These are phyloP conservation scores for Amorphotheca resinae DNA, from an alignment of 495 filamentous ascomycete species.

Conservation along the genomic window DNA sequence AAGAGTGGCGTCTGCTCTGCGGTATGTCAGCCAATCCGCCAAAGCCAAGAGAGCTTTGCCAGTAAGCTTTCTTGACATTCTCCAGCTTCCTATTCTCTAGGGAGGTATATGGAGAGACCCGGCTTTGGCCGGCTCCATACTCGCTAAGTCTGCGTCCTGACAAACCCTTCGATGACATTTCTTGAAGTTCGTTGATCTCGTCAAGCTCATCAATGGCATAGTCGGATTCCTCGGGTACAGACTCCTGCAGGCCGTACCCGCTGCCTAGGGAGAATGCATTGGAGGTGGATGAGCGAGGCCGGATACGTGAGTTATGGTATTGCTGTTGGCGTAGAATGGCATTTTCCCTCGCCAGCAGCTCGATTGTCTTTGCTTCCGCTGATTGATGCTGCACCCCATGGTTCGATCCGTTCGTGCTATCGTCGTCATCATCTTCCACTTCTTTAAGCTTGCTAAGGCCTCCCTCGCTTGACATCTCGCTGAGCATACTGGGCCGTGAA, in stretches of 20 bases:
- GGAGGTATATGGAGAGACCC: constrained; percentile 41
- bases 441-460: constrained; percentile 69
- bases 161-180: constrained; percentile 39
- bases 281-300: constrained; percentile 49
- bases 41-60: constrained; percentile 81
- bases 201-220: constrained; percentile 59
- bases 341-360: constrained; percentile 62
- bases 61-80: constrained; percentile 68
- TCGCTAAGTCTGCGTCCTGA: constrained; percentile 45
- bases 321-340: constrained; percentile 53
- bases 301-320: constrained; percentile 45
- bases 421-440: constrained; percentile 70
- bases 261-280: constrained; percentile 41
- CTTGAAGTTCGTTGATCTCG: constrained; percentile 46
- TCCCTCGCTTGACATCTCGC: constrained; percentile 62
- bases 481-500: constrained; percentile 75
- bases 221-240: constrained; percentile 57
- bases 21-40: constrained; percentile 54
- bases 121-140: constrained; percentile 43
- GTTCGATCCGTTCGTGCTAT: constrained; percentile 48
- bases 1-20: constrained; percentile 92
- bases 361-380: constrained; percentile 55
- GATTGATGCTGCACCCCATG: constrained; percentile 48
- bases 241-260: constrained; percentile 47
- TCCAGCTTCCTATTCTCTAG: constrained; percentile 65